Evolutionary conservation across 495 filamentous ascomycete species (phyloP), one percentile per base, ranked within the genome.

Genomic region (Penicillium subrubescens): DNA sequence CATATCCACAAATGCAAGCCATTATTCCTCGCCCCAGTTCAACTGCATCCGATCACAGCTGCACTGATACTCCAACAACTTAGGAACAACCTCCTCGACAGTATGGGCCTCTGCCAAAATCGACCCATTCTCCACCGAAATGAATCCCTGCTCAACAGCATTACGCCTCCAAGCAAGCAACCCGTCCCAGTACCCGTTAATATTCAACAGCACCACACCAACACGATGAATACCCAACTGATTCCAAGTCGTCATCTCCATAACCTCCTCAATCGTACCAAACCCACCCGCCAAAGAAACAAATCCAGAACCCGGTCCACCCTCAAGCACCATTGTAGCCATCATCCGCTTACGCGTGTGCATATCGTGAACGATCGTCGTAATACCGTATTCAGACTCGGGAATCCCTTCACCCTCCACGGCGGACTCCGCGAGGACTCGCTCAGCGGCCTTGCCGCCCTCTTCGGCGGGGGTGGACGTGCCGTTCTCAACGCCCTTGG

Each of bases 171-270:
- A 98, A 14, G 79, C 70, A 63, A 96, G 66, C 61, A 99, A 74
- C 5, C 93, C 93, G 80, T 96, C 88, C 82, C 93, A 99, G 73
- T 94, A 98, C 1, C 94, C 93, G 57, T 92, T 88, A 33, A 94
- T 83, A 77, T 98, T 98, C 46, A 90, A 83, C 65, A 97, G 77
- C 48, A 93, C 87, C 52, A 99, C 86, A 0, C 90, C 92, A 63
- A 86, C 84, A 61, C 83, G 84, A 75, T 99, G 95, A 64, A 99
- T 99, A 0, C 96, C 95, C 61, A 99, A 76, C 78, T 97, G 95
- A 76, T 97, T 98, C 95, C 95, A 99, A 14, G 95, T 98, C 34
- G 89, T 90, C 60, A 96, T 90, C 84, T 99, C 95, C 81, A 97
- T 94, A 59, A 98, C 80, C 82, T 99, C 95, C 79, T 99, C 95